Evolutionary conservation across 805 yeast genomes (phyloP).

Genomic region (Sugiyamaella floridensis): DNA sequence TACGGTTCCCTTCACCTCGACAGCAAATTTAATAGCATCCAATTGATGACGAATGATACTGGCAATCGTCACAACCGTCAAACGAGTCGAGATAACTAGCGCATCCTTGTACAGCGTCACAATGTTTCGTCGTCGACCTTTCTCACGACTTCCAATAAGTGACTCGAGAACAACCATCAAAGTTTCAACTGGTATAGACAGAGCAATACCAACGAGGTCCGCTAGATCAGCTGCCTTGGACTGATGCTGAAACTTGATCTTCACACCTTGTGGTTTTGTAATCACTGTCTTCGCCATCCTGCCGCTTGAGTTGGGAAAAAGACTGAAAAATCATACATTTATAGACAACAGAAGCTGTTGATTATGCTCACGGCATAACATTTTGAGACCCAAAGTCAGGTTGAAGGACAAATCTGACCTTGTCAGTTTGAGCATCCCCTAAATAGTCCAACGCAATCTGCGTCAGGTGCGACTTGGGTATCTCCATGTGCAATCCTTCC

Average conservation of each 20-base stretch:
- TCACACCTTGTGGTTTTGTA: not conserved
- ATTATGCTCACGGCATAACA: not conserved
- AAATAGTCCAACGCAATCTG: slow-evolving; percentile 25
- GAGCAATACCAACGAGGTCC: not conserved
- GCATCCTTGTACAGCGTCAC: not conserved
- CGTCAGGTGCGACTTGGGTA: slow-evolving; percentile 46
- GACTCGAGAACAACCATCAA: not conserved
- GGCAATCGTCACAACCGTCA: not conserved
- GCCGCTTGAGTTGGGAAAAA: not conserved
- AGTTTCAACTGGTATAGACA: not conserved
- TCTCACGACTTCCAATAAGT: not conserved
- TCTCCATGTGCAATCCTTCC: slow-evolving; percentile 58
- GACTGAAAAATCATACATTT: not conserved
- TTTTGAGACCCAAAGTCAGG: not conserved
- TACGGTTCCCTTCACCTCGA: not conserved
- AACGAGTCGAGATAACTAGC: not conserved
- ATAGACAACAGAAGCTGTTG: not conserved
- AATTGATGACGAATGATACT: not conserved
- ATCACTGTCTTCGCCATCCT: not conserved
- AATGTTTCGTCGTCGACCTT: not conserved
- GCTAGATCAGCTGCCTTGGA: not conserved
- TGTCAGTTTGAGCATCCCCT: not conserved
- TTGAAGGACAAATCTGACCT: not conserved
- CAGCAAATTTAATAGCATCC: not conserved
- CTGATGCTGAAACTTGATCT: not conserved